Conservation (phyloP, 2,329 filamentous ascomycete genomes). For the Fusarium xylarioides region DNA sequence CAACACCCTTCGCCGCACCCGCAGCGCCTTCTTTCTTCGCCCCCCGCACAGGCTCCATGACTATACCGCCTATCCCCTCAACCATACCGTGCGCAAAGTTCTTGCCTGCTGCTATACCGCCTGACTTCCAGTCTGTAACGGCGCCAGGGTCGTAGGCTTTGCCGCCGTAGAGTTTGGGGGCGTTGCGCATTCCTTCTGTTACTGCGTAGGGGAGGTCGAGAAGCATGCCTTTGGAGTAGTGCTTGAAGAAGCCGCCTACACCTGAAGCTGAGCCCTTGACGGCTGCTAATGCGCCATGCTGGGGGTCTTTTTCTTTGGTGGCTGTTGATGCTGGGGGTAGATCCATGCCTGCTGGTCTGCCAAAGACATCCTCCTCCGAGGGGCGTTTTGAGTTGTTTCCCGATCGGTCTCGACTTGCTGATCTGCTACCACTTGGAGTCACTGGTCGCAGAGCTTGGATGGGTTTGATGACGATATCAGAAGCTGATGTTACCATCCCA, state of each 20-base stretch:
- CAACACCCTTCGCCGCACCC: constrained; percentile 14
- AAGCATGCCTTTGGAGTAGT: constrained; percentile 17
- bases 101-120: neutral
- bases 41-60: constrained; percentile 3
- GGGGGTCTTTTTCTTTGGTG: neutral
- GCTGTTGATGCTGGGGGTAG: accelerated
- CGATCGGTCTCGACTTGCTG: accelerated
- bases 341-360: neutral
- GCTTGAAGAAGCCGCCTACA: constrained; percentile 24
- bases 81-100: constrained; percentile 20
- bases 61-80: constrained; percentile 7
- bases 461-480: constrained; percentile 20
- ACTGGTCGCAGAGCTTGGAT: neutral
- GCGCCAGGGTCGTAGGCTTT: constrained; percentile 8
- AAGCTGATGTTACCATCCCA: constrained; percentile 17
- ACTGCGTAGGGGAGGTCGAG: constrained; percentile 29
- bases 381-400: accelerated
- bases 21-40: constrained; percentile 8
- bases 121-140: constrained; percentile 19
- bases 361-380: neutral
- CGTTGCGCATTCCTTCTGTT: constrained; percentile 31
- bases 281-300: constrained; percentile 9
- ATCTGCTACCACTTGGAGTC: neutral
- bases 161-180: constrained; percentile 21
- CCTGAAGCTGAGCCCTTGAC: constrained; percentile 17